Evolutionary conservation across 2,329 filamentous ascomycete genomes (phyloP).

Genomic region (Colletotrichum plurivorum): DNA sequence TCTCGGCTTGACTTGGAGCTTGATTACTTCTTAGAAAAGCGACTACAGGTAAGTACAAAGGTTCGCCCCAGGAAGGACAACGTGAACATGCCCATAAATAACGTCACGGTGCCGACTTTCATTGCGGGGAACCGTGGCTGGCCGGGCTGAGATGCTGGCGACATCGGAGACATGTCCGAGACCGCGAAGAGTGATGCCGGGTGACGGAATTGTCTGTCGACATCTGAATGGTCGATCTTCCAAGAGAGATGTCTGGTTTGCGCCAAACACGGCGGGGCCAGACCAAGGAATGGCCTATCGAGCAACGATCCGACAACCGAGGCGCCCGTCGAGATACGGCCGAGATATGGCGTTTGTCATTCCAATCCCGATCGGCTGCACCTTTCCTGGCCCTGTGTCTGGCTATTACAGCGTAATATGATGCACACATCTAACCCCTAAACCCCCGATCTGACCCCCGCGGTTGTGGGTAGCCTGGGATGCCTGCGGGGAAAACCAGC

Average conservation of each 20-base stretch:
- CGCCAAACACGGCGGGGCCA: background rate
- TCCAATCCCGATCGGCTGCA: slow-evolving; percentile 13
- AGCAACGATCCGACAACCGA: slow-evolving; percentile 6
- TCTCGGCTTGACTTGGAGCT: no score
- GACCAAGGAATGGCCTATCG: slow-evolving; percentile 1
- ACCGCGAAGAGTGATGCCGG: background rate
- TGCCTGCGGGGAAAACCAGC: slow-evolving; percentile 3
- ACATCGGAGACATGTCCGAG: slow-evolving; percentile 23
- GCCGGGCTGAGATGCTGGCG: background rate
- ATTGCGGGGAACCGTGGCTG: background rate
- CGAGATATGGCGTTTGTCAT: background rate
- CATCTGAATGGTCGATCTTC: background rate
- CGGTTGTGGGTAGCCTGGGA: background rate
- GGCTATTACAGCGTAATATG: background rate
- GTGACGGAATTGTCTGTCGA: no score
- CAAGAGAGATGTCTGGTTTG: background rate
- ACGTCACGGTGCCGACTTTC: background rate
- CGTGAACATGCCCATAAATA: background rate
- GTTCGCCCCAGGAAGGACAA: background rate
- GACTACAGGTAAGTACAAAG: no score
- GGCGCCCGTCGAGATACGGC: background rate
- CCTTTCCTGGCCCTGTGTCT: slow-evolving; percentile 1
- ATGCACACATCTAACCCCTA: background rate
- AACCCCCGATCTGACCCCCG: slow-evolving; percentile 1
- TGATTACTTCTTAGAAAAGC: no score